These are phyloP conservation scores for Cucurbitaria berberidis DNA, from an alignment of 2,329 filamentous ascomycete species.

Conservation along the genomic window DNA sequence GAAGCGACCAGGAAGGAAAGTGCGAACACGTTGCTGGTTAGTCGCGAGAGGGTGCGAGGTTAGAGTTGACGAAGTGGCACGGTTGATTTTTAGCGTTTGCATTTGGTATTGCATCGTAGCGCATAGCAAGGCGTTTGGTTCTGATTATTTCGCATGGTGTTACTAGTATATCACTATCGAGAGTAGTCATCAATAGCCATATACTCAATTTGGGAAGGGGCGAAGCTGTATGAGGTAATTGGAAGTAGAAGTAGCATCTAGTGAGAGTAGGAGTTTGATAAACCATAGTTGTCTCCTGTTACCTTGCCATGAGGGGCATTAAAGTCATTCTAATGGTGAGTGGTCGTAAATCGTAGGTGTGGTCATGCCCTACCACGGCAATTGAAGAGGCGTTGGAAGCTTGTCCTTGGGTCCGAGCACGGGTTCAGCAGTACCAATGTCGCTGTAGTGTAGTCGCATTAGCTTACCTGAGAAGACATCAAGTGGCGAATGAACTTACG, in stretches of 20 bases:
- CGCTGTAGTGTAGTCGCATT: constrained; percentile 54
- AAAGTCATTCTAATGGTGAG: background rate
- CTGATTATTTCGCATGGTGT: background rate
- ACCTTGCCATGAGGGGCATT: background rate
- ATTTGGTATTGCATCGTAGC: background rate
- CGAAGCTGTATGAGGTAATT: background rate
- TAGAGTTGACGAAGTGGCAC: background rate
- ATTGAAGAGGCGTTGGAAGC: constrained; percentile 67
- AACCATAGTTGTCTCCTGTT: background rate
- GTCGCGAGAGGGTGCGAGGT: background rate
- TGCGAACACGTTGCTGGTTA: background rate
- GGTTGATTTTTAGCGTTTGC: background rate
- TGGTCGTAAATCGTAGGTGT: background rate
- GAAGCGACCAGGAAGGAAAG: constrained; percentile 8
- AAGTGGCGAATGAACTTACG: constrained; percentile 53
- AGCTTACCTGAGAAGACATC: background rate
- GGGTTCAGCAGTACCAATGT: constrained; percentile 71
- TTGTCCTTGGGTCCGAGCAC: constrained; percentile 64
- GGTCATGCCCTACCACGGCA: constrained; percentile 65
- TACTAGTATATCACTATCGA: background rate
- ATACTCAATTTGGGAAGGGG: background rate
- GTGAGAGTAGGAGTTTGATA: background rate
- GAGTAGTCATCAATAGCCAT: background rate
- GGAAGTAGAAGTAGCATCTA: background rate
- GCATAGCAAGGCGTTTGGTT: background rate